Conservation (phyloP, 495 filamentous ascomycete species). For the Xanthoparmelia taractica region DNA sequence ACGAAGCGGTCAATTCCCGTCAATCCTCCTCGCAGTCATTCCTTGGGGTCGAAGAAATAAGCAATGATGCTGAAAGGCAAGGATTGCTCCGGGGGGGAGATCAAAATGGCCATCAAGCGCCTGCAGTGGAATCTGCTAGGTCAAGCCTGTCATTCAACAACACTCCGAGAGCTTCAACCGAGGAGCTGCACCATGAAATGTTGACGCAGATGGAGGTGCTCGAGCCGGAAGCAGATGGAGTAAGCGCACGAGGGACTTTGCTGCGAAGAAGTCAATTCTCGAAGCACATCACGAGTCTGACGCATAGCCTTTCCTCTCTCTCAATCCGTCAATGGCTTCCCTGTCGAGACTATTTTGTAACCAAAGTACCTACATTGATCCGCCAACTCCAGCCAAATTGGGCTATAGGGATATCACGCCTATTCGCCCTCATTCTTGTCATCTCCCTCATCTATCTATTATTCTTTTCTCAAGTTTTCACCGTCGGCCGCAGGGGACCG, state of each 20-base stretch:
- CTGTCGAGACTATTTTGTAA: conserved; percentile 23
- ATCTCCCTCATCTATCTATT: conserved; percentile 70
- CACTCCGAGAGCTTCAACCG: conserved; percentile 44
- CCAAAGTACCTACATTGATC: conserved; percentile 18
- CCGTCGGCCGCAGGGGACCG: conserved; percentile 37
- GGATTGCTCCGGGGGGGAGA: conserved; percentile 39
- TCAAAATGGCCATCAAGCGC: conserved; percentile 56
- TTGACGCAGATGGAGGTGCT: conserved; percentile 77
- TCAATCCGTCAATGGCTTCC: conserved; percentile 46
- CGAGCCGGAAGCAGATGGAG: conserved; percentile 51
- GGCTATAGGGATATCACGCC: conserved; percentile 54
- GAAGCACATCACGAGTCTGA: conserved; percentile 48
- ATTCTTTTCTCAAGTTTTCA: conserved; percentile 75
- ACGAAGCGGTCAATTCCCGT: conserved; percentile 69
- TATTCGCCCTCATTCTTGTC: conserved; percentile 67
- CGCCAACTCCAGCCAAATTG: conserved; percentile 34
- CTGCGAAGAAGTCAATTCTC: conserved; percentile 43
- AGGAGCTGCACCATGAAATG: conserved; percentile 67
- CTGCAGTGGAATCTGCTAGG: conserved; percentile 64
- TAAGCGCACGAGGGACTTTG: conserved; percentile 24
- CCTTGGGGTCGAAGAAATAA: conserved; percentile 45
- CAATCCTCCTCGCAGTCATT: conserved; percentile 57
- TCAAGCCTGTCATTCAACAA: conserved; percentile 51
- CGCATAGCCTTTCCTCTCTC: conserved; percentile 47
- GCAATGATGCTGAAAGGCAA: conserved; percentile 56